Percentiles rank a stretch among this genome's conserved stretches.
Conservation (phyloP, 1,139 yeast species). For the Groenewaldozyma sp. region DNA sequence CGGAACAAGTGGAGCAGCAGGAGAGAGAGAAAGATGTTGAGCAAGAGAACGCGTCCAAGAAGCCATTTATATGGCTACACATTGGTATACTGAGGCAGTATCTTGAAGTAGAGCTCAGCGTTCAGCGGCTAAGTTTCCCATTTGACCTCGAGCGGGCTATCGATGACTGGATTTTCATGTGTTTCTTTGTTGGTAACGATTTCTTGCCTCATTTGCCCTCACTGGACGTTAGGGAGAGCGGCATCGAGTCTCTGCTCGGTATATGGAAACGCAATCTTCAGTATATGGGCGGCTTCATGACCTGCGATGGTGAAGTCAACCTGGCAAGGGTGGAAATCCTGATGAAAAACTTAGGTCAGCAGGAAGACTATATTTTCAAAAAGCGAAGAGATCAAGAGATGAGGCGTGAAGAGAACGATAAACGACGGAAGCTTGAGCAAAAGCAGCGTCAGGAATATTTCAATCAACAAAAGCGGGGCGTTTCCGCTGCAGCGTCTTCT, state of each 20-base stretch:
- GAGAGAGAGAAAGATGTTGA: constrained; percentile 46
- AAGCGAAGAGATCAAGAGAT: constrained; percentile 58
- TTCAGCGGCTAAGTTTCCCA: constrained; percentile 55
- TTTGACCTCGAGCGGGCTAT: constrained; percentile 91
- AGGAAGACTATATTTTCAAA: constrained; percentile 75
- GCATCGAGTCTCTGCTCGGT: constrained; percentile 69
- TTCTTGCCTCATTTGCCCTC: constrained; percentile 95
- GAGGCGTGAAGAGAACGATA: constrained; percentile 53
- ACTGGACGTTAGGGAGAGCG: constrained; percentile 88
- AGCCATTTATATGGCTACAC: constrained; percentile 93
- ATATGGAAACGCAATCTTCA: constrained; percentile 79
- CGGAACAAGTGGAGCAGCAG: constrained; percentile 30
- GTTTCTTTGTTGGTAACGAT: constrained; percentile 98
- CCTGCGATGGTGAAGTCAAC: constrained; percentile 81
- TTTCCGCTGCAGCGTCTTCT: constrained; percentile 1
- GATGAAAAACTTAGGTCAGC: constrained; percentile 53
- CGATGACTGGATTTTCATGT: constrained; percentile 98
- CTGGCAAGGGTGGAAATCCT: constrained; percentile 67
- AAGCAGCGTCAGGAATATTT: constrained; percentile 14
- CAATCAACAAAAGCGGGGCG: constrained; percentile 11
- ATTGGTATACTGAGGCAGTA: constrained; percentile 83
- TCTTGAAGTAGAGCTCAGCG: constrained; percentile 63
- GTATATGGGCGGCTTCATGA: constrained; percentile 61
- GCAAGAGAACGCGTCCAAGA: constrained; percentile 50
- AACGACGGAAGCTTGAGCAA: constrained; percentile 44